phyloP scores from a whole-genome alignment of 2,329 filamentous ascomycete species.

The Laburnicola sp. region DNA sequence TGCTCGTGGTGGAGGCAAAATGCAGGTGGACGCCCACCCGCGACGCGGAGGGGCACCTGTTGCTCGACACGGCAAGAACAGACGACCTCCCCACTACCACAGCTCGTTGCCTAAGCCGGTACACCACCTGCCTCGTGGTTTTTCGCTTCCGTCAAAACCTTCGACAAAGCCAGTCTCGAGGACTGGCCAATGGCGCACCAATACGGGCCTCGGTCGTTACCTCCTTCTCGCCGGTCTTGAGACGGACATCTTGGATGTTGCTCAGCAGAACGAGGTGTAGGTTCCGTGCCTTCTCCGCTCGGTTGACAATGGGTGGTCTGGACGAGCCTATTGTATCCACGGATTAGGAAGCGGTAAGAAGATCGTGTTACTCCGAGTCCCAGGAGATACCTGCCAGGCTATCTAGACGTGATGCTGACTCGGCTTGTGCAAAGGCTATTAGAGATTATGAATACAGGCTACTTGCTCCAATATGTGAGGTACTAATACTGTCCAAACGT shows the following conservation, averaged over 20 bases:
- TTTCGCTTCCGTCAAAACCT: constrained; percentile 5
- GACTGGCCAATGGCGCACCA: background rate
- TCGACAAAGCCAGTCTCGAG: background rate
- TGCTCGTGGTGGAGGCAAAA: background rate
- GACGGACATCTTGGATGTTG: background rate
- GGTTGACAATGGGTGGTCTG: no score
- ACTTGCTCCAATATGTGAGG: constrained; percentile 1
- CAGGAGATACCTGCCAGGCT: background rate
- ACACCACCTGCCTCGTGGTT: background rate
- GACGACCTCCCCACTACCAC: constrained; percentile 4
- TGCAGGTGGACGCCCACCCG: no score
- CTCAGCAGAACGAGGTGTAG: background rate
- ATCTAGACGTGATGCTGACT: background rate
- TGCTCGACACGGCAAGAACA: background rate
- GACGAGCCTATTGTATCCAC: no score
- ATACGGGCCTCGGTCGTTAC: background rate
- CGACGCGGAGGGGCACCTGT: background rate
- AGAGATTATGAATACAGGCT: constrained; percentile 14
- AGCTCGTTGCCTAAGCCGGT: constrained; percentile 6
- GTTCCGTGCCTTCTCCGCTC: no score
- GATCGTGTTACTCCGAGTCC: background rate
- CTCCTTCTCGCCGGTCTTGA: background rate
- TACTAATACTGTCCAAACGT: constrained; percentile 9
- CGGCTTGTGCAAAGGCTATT: background rate
- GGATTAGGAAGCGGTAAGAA: no score